A percentile compares a stretch with the other conserved stretches of the same genome.
Evolutionary conservation across 202 grass and related monocot species (phyloP).

Genomic region (Thinopyrum obtusiflorum): DNA sequence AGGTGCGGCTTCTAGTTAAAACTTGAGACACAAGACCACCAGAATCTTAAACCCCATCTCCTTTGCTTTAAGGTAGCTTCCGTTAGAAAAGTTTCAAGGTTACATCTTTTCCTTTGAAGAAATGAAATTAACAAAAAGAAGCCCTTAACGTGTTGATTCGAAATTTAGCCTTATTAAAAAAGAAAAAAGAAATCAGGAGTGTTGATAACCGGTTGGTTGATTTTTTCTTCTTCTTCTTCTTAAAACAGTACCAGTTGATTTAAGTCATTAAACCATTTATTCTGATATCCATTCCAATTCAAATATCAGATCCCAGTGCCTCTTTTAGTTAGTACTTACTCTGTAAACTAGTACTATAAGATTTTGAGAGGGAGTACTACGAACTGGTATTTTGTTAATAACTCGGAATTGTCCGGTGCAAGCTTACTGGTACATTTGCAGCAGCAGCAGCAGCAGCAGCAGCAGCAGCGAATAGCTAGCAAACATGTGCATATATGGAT

Average conservation of each 20-base stretch:
- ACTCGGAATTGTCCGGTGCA: not conserved
- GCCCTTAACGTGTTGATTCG: not conserved
- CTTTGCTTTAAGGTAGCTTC: conserved; percentile 26
- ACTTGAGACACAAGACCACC: not conserved
- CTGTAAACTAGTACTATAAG: too few species aligned
- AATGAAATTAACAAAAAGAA: not conserved
- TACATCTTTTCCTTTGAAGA: not conserved
- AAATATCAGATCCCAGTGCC: not conserved
- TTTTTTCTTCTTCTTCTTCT: too few species aligned
- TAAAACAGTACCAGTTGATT: too few species aligned
- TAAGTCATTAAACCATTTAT: not conserved
- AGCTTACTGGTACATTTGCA: not conserved
- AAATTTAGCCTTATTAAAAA: not conserved
- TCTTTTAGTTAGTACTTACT: not conserved
- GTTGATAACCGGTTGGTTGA: not conserved
- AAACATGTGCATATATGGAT: conserved; percentile 10
- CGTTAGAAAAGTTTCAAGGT: not conserved
- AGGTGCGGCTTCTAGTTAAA: not conserved
- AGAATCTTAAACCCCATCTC: not conserved
- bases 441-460: not conserved
- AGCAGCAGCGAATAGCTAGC: not conserved
- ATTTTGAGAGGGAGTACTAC: too few species aligned
- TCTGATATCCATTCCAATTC: not conserved
- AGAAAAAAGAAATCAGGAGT: not conserved
- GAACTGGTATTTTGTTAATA: too few species aligned